Base-by-base conservation (phyloP, 177 flowering plant species). In the Vitis hybrid region DNA sequence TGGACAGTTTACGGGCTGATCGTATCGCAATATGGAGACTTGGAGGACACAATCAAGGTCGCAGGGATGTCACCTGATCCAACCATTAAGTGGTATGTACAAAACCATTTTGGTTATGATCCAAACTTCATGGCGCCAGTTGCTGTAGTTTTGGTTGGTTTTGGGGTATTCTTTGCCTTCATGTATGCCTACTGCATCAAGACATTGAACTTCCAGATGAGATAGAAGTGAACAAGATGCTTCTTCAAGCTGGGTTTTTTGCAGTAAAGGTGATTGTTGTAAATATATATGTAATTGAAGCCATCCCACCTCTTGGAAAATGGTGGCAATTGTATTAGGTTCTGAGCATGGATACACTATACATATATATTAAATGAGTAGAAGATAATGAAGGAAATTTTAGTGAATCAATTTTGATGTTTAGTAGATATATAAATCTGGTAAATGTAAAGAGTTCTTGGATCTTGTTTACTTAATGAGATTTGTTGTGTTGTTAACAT, bases 241-340 rank as follows among this genome's bases (percentile, higher is more conserved):
- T 88, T 44, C 28, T 24, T 24, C 28, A 87, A 85, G 88, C 86
- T 86, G 91, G 91, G 52, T 84, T 20, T 87, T 88, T 89, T 87
- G 47, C 8, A 38, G 47, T 38, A 38, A 8, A 38, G 47, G 47
- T 38, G 47, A 38, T 89, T 3, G 77, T 87, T 31, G 86, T 88
- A 51, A 85, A 89, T 89, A 87, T 89, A 17, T 84, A 85, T 55
- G 86, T 67, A 53, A 44, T 64, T 38, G 47, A 38, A 38, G 47
- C 47, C 47, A 38, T 38, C 7, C 47, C 47, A 38, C 47, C 47
- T 38, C 47, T 38, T 6, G 47, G 47, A 38, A 38, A 38, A 38
- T 38, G 47, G 47, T 38, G 47, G 47, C 7, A 38, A 38, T 38
- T 38, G 47, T 38, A 38, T 38, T 38, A 38, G 47, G 47, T 38